Evolutionary conservation across 768 basidiomycete genomes (phyloP).

Genomic region (Mycena amicta): DNA sequence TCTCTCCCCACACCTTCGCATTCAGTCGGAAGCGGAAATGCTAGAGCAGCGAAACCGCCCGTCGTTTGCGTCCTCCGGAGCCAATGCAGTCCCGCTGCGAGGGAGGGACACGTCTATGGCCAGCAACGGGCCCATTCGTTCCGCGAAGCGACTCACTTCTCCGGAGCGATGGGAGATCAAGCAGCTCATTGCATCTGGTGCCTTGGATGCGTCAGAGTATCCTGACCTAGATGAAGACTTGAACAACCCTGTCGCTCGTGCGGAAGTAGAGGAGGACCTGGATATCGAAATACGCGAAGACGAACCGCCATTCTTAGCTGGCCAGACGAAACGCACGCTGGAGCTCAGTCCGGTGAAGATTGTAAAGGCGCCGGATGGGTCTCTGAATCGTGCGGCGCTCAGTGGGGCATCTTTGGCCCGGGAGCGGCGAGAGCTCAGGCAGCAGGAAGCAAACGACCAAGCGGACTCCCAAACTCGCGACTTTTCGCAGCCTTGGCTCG

Average conservation of each 20-base stretch:
- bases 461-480: slow-evolving; percentile 94
- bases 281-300: slow-evolving; percentile 98
- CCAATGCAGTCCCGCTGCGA: slow-evolving; percentile 83
- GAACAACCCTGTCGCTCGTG: slow-evolving; percentile 70
- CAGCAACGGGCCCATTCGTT: slow-evolving; percentile 60
- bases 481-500: slow-evolving; percentile 95
- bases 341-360: slow-evolving; percentile 98
- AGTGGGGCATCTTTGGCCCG: slow-evolving; percentile 93
- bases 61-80: slow-evolving; percentile 71
- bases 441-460: slow-evolving; percentile 92
- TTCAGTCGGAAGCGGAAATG: slow-evolving; percentile 92
- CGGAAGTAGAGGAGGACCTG: slow-evolving; percentile 93
- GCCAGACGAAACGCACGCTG: slow-evolving; percentile 93
- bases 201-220: slow-evolving; percentile 89
- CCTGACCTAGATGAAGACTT: slow-evolving; percentile 91
- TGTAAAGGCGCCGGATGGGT: slow-evolving; percentile 98
- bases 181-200: slow-evolving; percentile 95
- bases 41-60: slow-evolving; percentile 74
- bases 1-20: slow-evolving; percentile 90
- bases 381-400: slow-evolving; percentile 91
- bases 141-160: slow-evolving; percentile 88
- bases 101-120: slow-evolving; percentile 34
- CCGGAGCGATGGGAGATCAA: slow-evolving; percentile 99
- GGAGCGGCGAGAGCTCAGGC: slow-evolving; percentile 90
- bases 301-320: slow-evolving; percentile 93